phyloP scores from a whole-genome alignment of 2,329 filamentous ascomycete species.

The Neofusicoccum ribis region DNA sequence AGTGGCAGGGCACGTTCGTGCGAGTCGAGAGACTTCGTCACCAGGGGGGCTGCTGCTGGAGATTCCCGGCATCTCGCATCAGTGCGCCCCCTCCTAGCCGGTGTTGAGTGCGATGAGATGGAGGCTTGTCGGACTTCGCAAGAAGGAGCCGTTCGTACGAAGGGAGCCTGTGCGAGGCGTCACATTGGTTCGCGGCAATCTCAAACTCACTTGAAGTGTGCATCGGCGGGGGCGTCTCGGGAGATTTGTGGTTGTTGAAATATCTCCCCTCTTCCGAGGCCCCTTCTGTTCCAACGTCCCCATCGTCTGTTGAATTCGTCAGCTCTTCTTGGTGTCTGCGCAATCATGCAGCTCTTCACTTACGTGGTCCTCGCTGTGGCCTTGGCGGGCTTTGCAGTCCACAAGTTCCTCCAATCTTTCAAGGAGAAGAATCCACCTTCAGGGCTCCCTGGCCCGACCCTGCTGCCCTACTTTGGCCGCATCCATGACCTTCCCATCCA shows the following conservation, averaged over 20 bases:
- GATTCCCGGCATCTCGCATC: background rate
- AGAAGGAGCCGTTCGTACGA: background rate
- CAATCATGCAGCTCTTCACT: conserved; percentile 44
- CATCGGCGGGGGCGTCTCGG: background rate
- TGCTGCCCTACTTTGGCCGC: conserved; percentile 38
- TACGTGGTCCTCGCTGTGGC: conserved; percentile 38
- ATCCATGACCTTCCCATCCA: conserved; percentile 52
- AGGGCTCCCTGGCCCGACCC: conserved; percentile 42
- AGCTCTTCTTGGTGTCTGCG: background rate
- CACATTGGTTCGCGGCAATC: background rate
- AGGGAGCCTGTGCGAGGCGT: background rate
- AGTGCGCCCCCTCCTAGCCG: background rate
- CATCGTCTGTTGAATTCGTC: background rate
- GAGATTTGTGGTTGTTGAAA: background rate
- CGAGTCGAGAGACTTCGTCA: background rate
- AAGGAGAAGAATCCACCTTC: conserved; percentile 2
- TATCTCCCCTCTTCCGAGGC: background rate
- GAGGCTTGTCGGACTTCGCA: background rate
- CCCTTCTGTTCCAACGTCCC: background rate
- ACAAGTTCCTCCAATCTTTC: conserved; percentile 23
- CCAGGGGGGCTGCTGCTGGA: background rate
- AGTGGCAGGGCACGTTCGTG: background rate
- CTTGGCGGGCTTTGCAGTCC: conserved; percentile 36
- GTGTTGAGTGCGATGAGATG: background rate
- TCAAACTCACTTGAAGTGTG: background rate